Percentiles rank a stretch among this genome's conserved stretches.
phyloP scores from a whole-genome alignment of 1,284 basidiomycete genomes.

The Malassezia equina region DNA sequence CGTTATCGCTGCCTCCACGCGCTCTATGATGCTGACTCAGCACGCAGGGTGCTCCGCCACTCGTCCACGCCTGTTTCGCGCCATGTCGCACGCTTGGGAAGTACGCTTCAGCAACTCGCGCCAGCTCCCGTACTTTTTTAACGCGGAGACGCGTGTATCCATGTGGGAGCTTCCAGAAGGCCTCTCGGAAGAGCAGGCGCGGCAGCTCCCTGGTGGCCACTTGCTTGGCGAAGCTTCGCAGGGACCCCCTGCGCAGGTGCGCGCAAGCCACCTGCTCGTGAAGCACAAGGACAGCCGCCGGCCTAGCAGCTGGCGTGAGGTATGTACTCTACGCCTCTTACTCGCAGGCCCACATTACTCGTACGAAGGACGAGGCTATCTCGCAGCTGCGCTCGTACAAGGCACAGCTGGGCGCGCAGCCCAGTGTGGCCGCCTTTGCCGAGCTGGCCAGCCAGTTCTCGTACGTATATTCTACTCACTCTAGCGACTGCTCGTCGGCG shows the following conservation, averaged over 20 bases:
- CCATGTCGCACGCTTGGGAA: slow-evolving; percentile 26
- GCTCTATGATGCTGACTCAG: not conserved
- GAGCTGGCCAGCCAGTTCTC: slow-evolving; percentile 33
- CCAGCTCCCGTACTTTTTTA: slow-evolving; percentile 79
- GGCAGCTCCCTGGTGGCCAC: slow-evolving; percentile 36
- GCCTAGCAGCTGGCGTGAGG: slow-evolving; percentile 55
- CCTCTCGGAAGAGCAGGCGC: slow-evolving; percentile 51
- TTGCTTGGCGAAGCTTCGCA: slow-evolving; percentile 20
- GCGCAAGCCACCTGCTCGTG: slow-evolving; percentile 86
- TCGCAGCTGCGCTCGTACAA: slow-evolving; percentile 55
- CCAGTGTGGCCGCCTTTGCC: slow-evolving; percentile 33
- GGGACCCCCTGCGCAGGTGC: slow-evolving; percentile 57
- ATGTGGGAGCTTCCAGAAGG: slow-evolving; percentile 70
- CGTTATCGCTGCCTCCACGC: not conserved
- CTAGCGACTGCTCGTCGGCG: slow-evolving; percentile 46
- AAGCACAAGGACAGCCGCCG: slow-evolving; percentile 80
- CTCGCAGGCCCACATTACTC: slow-evolving; percentile 65
- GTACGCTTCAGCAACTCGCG: slow-evolving; percentile 63
- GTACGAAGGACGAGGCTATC: slow-evolving; percentile 79
- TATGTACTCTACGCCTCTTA: not conserved
- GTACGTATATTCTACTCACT: slow-evolving; percentile 18
- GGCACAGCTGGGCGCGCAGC: slow-evolving; percentile 27
- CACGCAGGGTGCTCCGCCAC: not conserved
- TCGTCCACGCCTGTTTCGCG: not conserved
- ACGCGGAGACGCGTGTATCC: slow-evolving; percentile 61